phyloP scores from a whole-genome alignment of 2,329 filamentous ascomycete species.

The Escovopsis sp. region DNA sequence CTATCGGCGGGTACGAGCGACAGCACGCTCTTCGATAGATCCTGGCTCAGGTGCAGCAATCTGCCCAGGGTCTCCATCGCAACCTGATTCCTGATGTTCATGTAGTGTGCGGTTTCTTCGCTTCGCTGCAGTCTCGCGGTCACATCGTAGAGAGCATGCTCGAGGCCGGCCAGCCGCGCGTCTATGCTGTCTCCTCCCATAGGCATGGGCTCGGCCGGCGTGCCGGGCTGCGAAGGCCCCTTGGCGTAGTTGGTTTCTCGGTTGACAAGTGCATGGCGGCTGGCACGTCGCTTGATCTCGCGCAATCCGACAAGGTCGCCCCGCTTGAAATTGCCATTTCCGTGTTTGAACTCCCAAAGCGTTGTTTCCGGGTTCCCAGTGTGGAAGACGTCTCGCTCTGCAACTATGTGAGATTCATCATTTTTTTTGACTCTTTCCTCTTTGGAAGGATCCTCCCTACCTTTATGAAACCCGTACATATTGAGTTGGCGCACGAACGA shows the following conservation, averaged over 20 bases:
- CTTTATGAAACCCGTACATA: constrained; percentile 99
- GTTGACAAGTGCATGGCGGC: constrained; percentile 83
- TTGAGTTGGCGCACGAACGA: constrained; percentile 96
- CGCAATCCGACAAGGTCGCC: constrained; percentile 81
- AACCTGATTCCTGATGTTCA: constrained; percentile 69
- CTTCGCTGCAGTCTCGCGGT: constrained; percentile 60
- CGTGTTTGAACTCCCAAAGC: constrained; percentile 98
- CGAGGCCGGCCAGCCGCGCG: constrained; percentile 56
- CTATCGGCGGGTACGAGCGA: constrained; percentile 63
- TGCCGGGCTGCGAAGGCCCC: constrained; percentile 63
- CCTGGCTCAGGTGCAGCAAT: constrained; percentile 63
- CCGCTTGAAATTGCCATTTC: constrained; percentile 91
- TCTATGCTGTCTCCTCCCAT: constrained; percentile 60
- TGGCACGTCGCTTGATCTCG: constrained; percentile 91
- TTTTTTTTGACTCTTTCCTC: neutral
- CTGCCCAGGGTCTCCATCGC: constrained; percentile 69
- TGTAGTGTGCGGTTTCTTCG: constrained; percentile 67
- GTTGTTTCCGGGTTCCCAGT: constrained; percentile 86
- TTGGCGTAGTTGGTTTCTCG: constrained; percentile 78
- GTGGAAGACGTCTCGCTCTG: constrained; percentile 97
- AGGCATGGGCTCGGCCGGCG: constrained; percentile 70
- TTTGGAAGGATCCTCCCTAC: constrained; percentile 28
- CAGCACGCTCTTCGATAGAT: constrained; percentile 62
- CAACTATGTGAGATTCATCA: neutral
- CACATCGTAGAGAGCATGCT: constrained; percentile 73